Base-by-base conservation (phyloP, 345 rosid genomes). In the Dipteronia dyeriana region DNA sequence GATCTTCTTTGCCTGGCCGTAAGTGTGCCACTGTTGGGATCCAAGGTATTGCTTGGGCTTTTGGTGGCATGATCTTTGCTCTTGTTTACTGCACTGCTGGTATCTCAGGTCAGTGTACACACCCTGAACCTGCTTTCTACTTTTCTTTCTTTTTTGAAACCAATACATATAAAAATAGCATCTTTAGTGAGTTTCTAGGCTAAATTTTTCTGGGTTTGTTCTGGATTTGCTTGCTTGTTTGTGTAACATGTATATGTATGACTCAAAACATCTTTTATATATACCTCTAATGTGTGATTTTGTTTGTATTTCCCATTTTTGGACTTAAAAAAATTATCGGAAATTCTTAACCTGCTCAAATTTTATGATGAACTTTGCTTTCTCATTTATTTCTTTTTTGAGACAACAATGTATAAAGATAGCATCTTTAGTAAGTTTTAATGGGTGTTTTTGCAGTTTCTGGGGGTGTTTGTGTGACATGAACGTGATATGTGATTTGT, bases 31-130 rank as follows among this genome's bases (percentile, higher is more conserved):
- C 89, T 34, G 93, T 91, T 2, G 95, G 93, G 51, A 83, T 91
- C 67, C 95, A 91, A 79, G 95, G 95, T 47, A 89, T 91, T 69
- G 89, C 95, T 56, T 89, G 95, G 95, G 90, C 92, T 53, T 91
- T 91, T 54, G 95, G 95, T 62, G 95, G 95, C 79, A 91, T 89
- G 93, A 91, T 91, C 86, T 91, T 91, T 66, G 90, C 91, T 25
- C 95, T 91, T 75, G 95, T 91, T 68, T 91, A 91, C 89, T 89
- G 89, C 77, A 91, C 95, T 74, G 91, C 95, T 22, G 93, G 95
- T 61, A 88, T 91, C 76, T 91, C 95, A 68, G 93, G 95, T 88
- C 25, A 74, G 70, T 68, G 38, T 34, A 34, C 38, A 22, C 64
- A 9, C 47, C n/a, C 31, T 59, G 22, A 16, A 29, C 2, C 56